Evolutionary conservation across 768 basidiomycete species (phyloP).

Genomic region (Mycena capillaripes): DNA sequence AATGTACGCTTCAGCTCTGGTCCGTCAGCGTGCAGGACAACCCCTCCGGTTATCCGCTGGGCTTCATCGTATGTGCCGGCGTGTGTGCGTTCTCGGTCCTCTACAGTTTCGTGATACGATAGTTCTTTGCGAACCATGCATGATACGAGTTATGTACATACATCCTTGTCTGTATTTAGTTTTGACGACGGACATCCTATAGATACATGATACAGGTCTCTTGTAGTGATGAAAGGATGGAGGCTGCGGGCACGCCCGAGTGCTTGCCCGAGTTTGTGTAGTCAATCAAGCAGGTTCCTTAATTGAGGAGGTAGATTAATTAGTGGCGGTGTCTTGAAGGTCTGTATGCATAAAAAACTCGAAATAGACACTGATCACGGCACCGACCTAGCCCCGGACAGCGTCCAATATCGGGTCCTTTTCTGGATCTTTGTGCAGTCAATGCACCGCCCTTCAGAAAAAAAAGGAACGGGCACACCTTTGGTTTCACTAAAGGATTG

Average conservation of each 20-base stretch:
- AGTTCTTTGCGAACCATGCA: slow-evolving; percentile 33
- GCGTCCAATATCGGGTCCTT: slow-evolving; percentile 13
- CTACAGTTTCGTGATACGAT: slow-evolving; percentile 85
- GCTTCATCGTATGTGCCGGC: slow-evolving; percentile 76
- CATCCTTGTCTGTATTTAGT: neutral
- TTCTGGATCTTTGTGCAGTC: slow-evolving; percentile 21
- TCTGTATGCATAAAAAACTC: neutral
- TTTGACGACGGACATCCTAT: slow-evolving; percentile 11
- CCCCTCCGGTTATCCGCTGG: slow-evolving; percentile 80
- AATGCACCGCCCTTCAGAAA: neutral
- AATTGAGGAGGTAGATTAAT: slow-evolving; percentile 15
- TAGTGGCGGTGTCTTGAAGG: slow-evolving; percentile 17
- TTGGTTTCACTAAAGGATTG: slow-evolving; percentile 7
- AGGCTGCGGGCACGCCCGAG: neutral
- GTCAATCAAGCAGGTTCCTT: neutral
- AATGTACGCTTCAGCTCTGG: slow-evolving; percentile 69
- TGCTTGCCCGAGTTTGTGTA: too few species aligned
- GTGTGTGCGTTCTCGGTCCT: slow-evolving; percentile 73
- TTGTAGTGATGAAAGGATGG: neutral
- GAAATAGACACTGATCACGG: neutral
- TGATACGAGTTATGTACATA: neutral
- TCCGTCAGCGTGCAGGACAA: slow-evolving; percentile 75
- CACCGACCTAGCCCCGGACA: slow-evolving; percentile 18
- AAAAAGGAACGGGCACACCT: neutral
- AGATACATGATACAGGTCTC: slow-evolving; percentile 13